These are phyloP conservation scores for Cephaloascus fragrans DNA, from an alignment of 805 yeast species.

Conservation along the genomic window DNA sequence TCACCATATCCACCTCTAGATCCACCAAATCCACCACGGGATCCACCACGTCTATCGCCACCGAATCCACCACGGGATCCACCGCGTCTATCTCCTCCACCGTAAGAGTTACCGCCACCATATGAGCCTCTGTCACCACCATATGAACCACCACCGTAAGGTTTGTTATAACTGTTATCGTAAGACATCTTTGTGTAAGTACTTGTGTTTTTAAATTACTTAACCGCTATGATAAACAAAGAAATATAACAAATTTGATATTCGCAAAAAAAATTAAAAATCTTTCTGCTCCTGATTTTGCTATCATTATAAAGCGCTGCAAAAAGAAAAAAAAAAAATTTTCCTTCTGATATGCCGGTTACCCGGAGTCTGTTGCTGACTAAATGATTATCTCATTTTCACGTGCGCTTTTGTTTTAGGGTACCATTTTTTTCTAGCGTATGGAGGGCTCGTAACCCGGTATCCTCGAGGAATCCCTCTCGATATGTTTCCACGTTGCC, in stretches of 20 bases:
- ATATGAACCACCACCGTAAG: conserved; percentile 19
- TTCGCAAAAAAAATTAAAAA: not conserved
- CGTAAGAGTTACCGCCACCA: conserved; percentile 8
- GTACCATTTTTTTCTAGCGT: no score
- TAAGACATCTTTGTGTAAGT: conserved; percentile 25
- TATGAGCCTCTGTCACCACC: conserved; percentile 9
- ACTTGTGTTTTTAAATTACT: not conserved
- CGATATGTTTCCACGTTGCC: no score
- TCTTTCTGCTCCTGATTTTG: not conserved
- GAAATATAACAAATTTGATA: no score
- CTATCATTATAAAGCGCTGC: conserved; percentile 1
- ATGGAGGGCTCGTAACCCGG: no score
- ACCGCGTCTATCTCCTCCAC: conserved; percentile 16
- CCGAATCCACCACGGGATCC: conserved; percentile 27
- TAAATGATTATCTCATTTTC: no score
- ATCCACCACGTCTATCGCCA: conserved; percentile 18
- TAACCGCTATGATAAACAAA: no score
- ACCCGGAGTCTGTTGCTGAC: no score
- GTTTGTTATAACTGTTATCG: conserved; percentile 22
- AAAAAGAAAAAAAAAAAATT: conserved; percentile 1
- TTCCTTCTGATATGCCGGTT: conserved; percentile 3
- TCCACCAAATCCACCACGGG: conserved; percentile 24
- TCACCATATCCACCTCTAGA: conserved; percentile 28
- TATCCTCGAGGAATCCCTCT: no score
- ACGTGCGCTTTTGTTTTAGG: no score